phyloP scores from a whole-genome alignment of 2,329 filamentous ascomycete genomes.

The Sporothrix euskadiensis region DNA sequence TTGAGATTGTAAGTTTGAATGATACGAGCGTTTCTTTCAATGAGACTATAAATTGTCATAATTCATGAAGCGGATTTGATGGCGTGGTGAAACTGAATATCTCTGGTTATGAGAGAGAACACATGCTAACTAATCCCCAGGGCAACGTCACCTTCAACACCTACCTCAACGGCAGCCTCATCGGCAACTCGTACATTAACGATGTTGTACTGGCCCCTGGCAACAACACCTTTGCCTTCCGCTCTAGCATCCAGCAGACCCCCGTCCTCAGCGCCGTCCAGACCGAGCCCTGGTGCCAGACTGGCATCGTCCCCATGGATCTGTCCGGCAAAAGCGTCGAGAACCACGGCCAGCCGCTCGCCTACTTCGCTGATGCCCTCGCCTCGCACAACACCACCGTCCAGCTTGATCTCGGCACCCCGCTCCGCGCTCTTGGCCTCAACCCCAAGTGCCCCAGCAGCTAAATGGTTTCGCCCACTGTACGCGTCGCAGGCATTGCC shows the following conservation, averaged over 20 bases:
- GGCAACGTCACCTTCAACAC: conserved; percentile 65
- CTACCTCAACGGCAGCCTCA: conserved; percentile 50
- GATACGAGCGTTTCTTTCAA: background rate
- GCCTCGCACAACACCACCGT: conserved; percentile 53
- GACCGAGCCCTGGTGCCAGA: conserved; percentile 52
- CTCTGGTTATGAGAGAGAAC: background rate
- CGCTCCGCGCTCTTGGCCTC: conserved; percentile 43
- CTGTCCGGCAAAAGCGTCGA: conserved; percentile 55
- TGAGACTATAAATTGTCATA: background rate
- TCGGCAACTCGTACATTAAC: conserved; percentile 60
- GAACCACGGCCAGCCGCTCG: conserved; percentile 53
- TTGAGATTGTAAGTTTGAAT: conserved; percentile 57
- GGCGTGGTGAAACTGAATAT: background rate
- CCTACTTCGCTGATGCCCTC: conserved; percentile 59
- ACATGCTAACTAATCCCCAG: conserved; percentile 37
- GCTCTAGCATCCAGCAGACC: conserved; percentile 54
- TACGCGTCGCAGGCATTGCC: background rate
- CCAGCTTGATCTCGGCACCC: conserved; percentile 52
- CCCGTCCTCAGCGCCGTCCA: conserved; percentile 49
- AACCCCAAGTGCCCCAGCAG: conserved; percentile 34
- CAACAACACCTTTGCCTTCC: conserved; percentile 56
- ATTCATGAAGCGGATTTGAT: background rate
- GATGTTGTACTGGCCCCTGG: conserved; percentile 62
- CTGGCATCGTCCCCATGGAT: conserved; percentile 56
- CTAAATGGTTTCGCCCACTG: background rate